Percentiles rank a stretch among this genome's conserved stretches.
Conservation (phyloP, 768 basidiomycete genomes). For the Mycena sanguinolenta region DNA sequence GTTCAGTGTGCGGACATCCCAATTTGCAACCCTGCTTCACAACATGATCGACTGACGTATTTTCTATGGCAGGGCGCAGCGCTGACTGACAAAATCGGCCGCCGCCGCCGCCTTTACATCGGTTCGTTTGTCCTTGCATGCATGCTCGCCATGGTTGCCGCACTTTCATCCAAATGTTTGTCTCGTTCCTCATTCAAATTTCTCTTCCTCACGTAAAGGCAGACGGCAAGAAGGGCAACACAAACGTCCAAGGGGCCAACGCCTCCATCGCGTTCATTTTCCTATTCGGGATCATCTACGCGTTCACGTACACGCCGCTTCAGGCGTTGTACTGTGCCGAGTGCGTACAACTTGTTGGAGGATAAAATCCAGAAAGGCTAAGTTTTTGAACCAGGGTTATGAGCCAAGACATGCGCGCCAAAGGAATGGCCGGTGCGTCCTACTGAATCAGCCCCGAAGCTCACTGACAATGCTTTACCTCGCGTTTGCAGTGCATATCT, state of each 20-base stretch:
- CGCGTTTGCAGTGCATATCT: slow-evolving; percentile 38
- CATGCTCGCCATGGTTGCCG: slow-evolving; percentile 41
- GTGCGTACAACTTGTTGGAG: slow-evolving; percentile 18
- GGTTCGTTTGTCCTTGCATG: slow-evolving; percentile 40
- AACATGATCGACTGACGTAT: neutral
- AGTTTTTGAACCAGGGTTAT: slow-evolving; percentile 35
- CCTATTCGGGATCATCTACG: slow-evolving; percentile 42
- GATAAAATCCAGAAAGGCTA: neutral
- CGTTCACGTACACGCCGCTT: slow-evolving; percentile 44
- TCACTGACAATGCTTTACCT: neutral
- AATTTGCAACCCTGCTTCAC: no score
- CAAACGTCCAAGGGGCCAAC: slow-evolving; percentile 40
- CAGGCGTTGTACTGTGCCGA: slow-evolving; percentile 45
- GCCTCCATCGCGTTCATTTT: slow-evolving; percentile 45
- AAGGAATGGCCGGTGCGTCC: slow-evolving; percentile 41
- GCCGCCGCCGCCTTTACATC: slow-evolving; percentile 40
- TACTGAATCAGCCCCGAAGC: neutral
- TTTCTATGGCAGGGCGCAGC: slow-evolving; percentile 34
- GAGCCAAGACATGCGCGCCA: slow-evolving; percentile 44
- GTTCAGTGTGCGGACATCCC: slow-evolving; percentile 37
- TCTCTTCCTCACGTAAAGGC: neutral
- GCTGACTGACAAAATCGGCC: slow-evolving; percentile 41
- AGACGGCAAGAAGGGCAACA: slow-evolving; percentile 41
- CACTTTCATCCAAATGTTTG: slow-evolving; percentile 41
- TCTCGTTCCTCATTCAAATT: neutral